These are phyloP conservation scores for Penicillium roqueforti DNA, from an alignment of 495 filamentous ascomycete species.

Conservation along the genomic window DNA sequence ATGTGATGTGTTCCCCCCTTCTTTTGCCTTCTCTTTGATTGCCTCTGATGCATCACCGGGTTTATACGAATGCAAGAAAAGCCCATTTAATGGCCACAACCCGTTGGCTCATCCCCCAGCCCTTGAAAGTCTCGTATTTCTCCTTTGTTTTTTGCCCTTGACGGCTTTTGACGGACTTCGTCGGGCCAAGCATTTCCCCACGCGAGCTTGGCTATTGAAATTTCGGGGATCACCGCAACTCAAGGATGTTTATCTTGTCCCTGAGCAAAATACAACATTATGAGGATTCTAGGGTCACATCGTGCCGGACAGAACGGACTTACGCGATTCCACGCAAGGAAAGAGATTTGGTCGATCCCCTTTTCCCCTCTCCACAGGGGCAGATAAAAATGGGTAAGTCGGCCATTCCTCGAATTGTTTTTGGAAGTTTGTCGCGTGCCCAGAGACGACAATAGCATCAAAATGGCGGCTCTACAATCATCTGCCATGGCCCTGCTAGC, in stretches of 20 bases:
- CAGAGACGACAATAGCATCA: background rate
- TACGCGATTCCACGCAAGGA: background rate
- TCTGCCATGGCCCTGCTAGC: background rate
- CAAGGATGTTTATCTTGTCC: too few relatives aligned
- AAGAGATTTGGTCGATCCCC: background rate
- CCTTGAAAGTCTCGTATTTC: background rate
- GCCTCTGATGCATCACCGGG: background rate
- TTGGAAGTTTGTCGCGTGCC: background rate
- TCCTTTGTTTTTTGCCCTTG: background rate
- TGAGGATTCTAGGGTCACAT: background rate
- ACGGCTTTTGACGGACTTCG: background rate
- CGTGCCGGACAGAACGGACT: background rate
- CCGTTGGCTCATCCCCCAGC: too few relatives aligned
- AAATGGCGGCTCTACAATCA: conserved; percentile 1
- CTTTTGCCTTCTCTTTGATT: background rate
- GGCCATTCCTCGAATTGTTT: background rate
- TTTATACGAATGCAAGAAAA: background rate
- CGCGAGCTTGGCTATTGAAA: background rate
- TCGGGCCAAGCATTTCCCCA: background rate
- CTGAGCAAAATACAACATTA: background rate
- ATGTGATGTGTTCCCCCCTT: background rate
- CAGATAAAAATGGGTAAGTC: too few relatives aligned
- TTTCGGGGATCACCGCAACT: background rate
- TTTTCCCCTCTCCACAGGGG: background rate
- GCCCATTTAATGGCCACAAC: background rate